These are phyloP conservation scores for Auxenochlorella protothecoides DNA, from an alignment of 139 green algal genomes.

Conservation along the genomic window DNA sequence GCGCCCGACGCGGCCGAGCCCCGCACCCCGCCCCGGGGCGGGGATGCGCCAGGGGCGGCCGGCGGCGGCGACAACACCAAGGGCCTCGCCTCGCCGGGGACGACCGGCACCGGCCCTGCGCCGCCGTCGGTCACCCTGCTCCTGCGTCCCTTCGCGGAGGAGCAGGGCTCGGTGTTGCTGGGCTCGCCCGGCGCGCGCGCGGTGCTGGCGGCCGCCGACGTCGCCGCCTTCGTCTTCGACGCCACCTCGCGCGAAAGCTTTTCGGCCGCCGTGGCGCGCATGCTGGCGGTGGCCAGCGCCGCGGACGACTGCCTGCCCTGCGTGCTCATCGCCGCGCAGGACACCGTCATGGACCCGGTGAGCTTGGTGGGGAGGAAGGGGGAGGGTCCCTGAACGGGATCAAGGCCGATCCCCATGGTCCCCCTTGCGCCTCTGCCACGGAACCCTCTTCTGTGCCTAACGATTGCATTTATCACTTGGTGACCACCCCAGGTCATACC, in stretches of 20 bases:
- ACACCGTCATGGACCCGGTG: constrained; percentile 14
- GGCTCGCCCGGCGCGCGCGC: background rate
- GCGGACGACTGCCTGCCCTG: constrained; percentile 49
- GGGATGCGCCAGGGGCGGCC: background rate
- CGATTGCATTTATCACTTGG: too few species aligned
- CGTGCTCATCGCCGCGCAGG: constrained; percentile 46
- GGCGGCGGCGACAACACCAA: background rate
- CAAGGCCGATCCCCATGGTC: too few species aligned
- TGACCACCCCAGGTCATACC: background rate
- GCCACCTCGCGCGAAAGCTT: constrained; percentile 24
- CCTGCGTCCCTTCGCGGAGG: background rate
- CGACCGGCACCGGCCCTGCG: background rate
- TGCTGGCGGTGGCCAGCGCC: constrained; percentile 22
- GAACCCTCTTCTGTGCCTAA: too few species aligned
- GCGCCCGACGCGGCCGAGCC: too few species aligned
- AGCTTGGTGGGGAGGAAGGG: background rate
- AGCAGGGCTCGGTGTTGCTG: constrained; percentile 6
- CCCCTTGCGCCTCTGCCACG: too few species aligned
- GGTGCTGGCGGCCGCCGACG: constrained; percentile 30
- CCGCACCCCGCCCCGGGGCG: background rate
- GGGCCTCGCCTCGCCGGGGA: background rate
- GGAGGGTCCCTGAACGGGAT: too few species aligned
- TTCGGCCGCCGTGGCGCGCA: constrained; percentile 10
- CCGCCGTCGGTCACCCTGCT: constrained; percentile 9
- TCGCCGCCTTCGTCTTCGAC: constrained; percentile 60